These are phyloP conservation scores for Stipa capillata DNA, from an alignment of 176 grass and related monocot species.

Conservation along the genomic window DNA sequence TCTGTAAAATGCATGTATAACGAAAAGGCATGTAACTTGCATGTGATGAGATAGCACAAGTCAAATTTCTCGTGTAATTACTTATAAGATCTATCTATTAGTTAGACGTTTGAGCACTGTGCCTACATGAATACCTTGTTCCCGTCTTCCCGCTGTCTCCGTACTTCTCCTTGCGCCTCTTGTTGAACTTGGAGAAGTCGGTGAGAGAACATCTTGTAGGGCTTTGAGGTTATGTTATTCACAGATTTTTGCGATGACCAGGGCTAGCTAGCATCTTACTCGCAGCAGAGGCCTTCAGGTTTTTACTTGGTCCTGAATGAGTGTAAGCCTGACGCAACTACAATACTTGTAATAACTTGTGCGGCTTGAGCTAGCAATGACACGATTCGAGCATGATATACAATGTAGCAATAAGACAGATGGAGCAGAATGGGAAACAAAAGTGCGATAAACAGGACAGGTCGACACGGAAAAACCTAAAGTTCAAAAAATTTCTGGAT, in stretches of 20 bases:
- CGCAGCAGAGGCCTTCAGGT: not conserved
- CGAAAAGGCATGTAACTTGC: constrained; percentile 1
- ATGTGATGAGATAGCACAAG: constrained; percentile 13
- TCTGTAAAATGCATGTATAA: constrained; percentile 19
- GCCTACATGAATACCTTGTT: not conserved
- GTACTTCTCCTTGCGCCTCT: not conserved
- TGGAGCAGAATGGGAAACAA: not conserved
- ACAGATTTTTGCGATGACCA: not conserved
- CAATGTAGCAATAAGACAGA: not conserved
- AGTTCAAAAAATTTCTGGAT: not conserved
- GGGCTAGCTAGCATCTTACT: too few relatives aligned
- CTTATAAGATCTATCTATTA: not conserved
- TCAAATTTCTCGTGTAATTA: constrained; percentile 18
- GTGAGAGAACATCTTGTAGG: not conserved
- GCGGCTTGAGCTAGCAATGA: not conserved
- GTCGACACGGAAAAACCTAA: not conserved
- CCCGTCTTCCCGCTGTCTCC: not conserved
- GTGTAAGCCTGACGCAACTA: constrained; percentile 5
- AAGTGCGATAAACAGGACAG: not conserved
- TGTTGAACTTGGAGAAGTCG: not conserved
- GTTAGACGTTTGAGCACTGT: not conserved
- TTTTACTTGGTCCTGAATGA: not conserved
- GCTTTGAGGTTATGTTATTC: not conserved
- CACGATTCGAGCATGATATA: not conserved
- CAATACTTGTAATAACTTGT: not conserved